Base-by-base conservation (phyloP, 441 rosid species). In the Sinapis alba region DNA sequence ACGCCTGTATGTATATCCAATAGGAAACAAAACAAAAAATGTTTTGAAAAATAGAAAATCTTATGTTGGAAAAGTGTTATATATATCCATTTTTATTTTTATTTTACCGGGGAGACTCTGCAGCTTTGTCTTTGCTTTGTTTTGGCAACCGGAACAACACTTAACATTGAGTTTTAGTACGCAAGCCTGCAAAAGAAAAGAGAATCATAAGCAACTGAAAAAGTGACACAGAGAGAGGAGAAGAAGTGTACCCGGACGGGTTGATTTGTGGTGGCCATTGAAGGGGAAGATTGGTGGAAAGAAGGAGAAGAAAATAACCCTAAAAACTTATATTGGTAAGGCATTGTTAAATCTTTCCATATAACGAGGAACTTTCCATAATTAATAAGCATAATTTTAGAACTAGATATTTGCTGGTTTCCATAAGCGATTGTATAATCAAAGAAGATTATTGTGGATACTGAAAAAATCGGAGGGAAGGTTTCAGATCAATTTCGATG, bases 131-230 rank as follows among this genome's bases (percentile, higher is more conserved):
- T 27, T 56, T 34, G 71, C 82, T 11, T 43, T 63, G 0, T 21
- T 64, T 58, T 24, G 75, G 67, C 82, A 78, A 68, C 71, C 67
- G 3, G 30, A 24, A 51, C 82, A 78, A 69, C 82, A 73, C 43
- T 73, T 74, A 0, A 73, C 0, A 19, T 69, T 54, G 1, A 78
- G 78, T 69, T 45, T 79, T 19, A 79, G 58, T 41, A 58, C 59
- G 59, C 78, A 79, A 57, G 72, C 53, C 82, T 79, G 78, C 59
- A 28, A 66, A 58, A 11, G 21, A 51, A 50, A 6, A 54, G 6
- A 53, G 11, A n/a, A 63, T 63, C 61, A 57, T 71, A 7, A 9
- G 26, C n/a, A 28, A 47, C 41, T 43, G 71, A 63, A 56, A 24
- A 26, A 41, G 11, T 51, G 24, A 51, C 10, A 50, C 4, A 69